Conservation (phyloP, 257 asterid genomes). For the Penstemon barbatus region DNA sequence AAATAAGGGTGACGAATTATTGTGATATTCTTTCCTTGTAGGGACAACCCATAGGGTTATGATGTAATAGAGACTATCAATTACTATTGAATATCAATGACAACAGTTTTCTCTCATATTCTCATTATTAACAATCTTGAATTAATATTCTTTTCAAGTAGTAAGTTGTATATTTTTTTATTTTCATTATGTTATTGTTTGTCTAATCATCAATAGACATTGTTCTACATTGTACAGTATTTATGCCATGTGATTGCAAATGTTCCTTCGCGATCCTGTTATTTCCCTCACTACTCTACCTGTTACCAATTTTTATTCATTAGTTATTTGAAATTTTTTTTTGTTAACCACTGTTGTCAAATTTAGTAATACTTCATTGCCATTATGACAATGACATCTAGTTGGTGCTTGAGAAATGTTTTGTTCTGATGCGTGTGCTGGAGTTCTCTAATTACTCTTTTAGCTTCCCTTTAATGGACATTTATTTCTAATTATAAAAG, state of each 20-base stretch:
- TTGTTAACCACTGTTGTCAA: not conserved
- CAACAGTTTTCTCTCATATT: too few relatives aligned
- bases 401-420: constrained; percentile 7
- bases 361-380: constrained; percentile 13
- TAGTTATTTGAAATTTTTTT: not conserved
- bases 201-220: constrained; percentile 10
- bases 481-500: not conserved
- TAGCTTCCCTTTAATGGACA: not conserved
- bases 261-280: not conserved
- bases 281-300: not conserved
- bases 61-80: too few relatives aligned
- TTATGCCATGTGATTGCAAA: constrained; percentile 10
- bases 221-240: not conserved
- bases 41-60: too few relatives aligned
- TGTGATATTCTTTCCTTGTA: too few relatives aligned
- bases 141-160: constrained; percentile 12
- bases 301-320: too few relatives aligned
- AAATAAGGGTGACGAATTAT: too few relatives aligned
- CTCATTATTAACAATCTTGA: not conserved
- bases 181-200: not conserved
- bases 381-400: not conserved
- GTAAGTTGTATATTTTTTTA: too few relatives aligned
- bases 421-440: constrained; percentile 22
- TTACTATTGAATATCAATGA: too few relatives aligned
- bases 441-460: not conserved